These are phyloP conservation scores for Botryotinia calthae DNA, from an alignment of 2,329 filamentous ascomycete species.

Conservation along the genomic window DNA sequence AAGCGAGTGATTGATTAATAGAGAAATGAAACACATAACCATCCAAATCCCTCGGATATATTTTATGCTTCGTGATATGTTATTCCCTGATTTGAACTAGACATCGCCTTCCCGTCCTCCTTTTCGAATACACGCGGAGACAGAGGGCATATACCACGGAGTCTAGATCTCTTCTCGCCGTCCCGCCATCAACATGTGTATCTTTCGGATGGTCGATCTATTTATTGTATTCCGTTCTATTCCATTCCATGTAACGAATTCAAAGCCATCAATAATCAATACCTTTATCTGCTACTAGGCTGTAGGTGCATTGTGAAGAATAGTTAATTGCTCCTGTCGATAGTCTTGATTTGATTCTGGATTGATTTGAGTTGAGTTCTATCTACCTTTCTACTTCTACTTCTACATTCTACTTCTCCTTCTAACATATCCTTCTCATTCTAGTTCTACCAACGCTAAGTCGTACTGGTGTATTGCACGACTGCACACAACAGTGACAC, in stretches of 20 bases:
- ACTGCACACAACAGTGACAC: not conserved
- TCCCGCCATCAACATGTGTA: not conserved
- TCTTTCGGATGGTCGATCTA: no score
- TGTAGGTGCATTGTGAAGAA: no score
- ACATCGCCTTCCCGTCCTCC: not conserved
- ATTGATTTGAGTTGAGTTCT: not conserved
- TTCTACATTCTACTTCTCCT: not conserved
- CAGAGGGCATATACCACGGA: not conserved
- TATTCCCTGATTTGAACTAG: not conserved
- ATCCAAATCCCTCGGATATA: not conserved
- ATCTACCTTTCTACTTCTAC: not conserved
- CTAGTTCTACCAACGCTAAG: no score
- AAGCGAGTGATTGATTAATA: slow-evolving; percentile 1
- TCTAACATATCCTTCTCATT: no score
- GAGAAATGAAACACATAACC: slow-evolving; percentile 8
- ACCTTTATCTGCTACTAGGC: no score
- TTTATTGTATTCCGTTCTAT: not conserved
- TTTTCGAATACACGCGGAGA: not conserved
- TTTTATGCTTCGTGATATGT: not conserved
- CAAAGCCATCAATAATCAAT: not conserved
- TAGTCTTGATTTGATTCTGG: no score
- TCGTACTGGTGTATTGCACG: no score
- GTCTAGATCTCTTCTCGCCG: not conserved
- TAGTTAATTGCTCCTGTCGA: no score
- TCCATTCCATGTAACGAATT: rapidly evolving